Percentiles rank a stretch among this genome's conserved stretches.
These are phyloP conservation scores for Caloboletus firmus DNA, from an alignment of 1,284 basidiomycete species.

Conservation along the genomic window DNA sequence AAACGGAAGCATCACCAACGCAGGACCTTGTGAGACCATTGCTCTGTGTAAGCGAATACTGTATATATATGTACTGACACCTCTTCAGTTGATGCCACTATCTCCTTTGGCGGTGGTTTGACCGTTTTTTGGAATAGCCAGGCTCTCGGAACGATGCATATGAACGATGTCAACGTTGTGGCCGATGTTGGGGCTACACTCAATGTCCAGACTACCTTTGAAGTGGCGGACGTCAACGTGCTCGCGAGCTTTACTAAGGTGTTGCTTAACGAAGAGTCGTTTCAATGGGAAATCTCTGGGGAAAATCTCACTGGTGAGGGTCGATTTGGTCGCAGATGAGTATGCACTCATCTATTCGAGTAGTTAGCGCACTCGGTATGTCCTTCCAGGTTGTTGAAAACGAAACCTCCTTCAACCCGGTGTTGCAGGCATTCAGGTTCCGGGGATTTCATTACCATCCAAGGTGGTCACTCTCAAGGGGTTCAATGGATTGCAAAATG, in stretches of 20 bases:
- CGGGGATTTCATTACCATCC: constrained; percentile 52
- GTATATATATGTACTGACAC: constrained; percentile 9
- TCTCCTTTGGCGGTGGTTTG: constrained; percentile 66
- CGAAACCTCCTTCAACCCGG: not conserved
- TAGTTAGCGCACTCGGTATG: constrained; percentile 57
- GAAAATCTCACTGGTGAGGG: constrained; percentile 59
- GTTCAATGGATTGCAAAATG: constrained; percentile 67
- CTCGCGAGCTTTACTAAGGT: constrained; percentile 69
- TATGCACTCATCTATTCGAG: constrained; percentile 8
- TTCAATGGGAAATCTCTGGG: constrained; percentile 75
- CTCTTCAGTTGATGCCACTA: constrained; percentile 63
- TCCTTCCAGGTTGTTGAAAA: not conserved
- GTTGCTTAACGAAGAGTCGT: constrained; percentile 65
- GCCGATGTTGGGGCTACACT: constrained; percentile 67
- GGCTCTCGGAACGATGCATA: constrained; percentile 60
- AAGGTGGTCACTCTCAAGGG: constrained; percentile 72
- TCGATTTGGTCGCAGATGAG: not conserved
- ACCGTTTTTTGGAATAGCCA: constrained; percentile 63
- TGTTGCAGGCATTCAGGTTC: constrained; percentile 52
- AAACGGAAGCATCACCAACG: constrained; percentile 58
- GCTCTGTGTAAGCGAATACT: not conserved
- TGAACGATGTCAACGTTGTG: constrained; percentile 57
- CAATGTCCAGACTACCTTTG: constrained; percentile 56
- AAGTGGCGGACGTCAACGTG: constrained; percentile 58
- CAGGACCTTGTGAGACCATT: constrained; percentile 64